Conservation (phyloP, 495 filamentous ascomycete genomes). For the Podospora didyma region DNA sequence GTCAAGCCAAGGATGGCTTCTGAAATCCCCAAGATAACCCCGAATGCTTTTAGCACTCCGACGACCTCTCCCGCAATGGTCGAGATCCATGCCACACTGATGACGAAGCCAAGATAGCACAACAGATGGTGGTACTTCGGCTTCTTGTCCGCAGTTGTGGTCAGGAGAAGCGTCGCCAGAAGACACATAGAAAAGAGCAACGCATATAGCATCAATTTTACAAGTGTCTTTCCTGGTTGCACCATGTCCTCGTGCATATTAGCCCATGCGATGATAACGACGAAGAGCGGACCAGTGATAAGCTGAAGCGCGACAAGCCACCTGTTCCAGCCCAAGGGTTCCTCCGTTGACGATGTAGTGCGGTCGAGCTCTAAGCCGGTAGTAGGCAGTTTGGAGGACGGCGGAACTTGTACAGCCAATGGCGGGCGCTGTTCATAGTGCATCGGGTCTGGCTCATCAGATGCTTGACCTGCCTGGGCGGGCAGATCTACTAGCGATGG, state of each 20-base stretch:
- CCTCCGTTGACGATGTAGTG: conserved; percentile 20
- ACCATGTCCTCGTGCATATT: conserved; percentile 53
- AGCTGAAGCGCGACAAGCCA: conserved; percentile 85
- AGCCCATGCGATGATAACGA: conserved; percentile 72
- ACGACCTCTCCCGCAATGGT: conserved; percentile 97
- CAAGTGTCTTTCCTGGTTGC: conserved; percentile 36
- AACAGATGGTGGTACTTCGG: conserved; percentile 69
- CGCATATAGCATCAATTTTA: conserved; percentile 62
- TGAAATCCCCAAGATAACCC: conserved; percentile 87
- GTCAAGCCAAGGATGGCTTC: conserved; percentile 96
- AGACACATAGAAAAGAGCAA: conserved; percentile 65
- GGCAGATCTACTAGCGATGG: conserved; percentile 9
- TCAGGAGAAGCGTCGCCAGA: conserved; percentile 57
- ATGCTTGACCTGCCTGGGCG: neutral
- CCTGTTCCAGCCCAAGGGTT: conserved; percentile 69
- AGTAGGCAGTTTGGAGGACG: conserved; percentile 18
- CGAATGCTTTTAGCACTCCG: conserved; percentile 87
- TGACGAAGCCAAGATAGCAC: conserved; percentile 86
- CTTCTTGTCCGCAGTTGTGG: conserved; percentile 54
- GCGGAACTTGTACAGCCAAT: conserved; percentile 1
- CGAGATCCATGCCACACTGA: conserved; percentile 91
- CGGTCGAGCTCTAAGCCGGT: conserved; percentile 21
- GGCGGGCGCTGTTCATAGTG: conserved; percentile 1
- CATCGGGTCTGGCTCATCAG: neutral
- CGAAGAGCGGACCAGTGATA: conserved; percentile 83